Conservation (phyloP, 2,329 filamentous ascomycete species). For the Claviceps digitariae region DNA sequence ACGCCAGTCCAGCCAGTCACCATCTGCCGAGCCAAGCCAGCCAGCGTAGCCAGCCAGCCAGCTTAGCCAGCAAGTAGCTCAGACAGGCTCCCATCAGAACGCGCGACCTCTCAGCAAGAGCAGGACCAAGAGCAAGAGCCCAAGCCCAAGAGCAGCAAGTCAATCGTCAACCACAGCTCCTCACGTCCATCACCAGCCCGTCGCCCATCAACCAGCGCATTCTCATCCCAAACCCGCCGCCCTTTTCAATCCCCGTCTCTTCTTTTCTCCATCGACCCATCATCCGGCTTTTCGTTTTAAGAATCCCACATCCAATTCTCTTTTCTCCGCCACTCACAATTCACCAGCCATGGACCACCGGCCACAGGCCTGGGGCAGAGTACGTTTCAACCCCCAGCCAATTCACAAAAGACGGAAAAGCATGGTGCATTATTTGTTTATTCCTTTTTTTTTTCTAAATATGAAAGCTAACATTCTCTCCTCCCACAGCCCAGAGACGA, state of each 20-base stretch:
- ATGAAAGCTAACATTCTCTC: background rate
- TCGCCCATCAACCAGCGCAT: conserved; percentile 7
- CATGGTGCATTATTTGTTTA: too few relatives aligned
- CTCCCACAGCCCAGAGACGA: conserved; percentile 76
- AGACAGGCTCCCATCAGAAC: background rate
- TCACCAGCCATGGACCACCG: conserved; percentile 50
- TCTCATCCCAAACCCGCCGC: background rate
- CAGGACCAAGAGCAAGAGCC: too few relatives aligned
- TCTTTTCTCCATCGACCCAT: background rate
- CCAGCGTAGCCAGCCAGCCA: background rate
- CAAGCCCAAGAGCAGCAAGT: background rate
- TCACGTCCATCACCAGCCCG: conserved; percentile 6
- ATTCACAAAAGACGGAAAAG: conserved; percentile 6
- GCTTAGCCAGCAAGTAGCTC: background rate
- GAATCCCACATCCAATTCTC: background rate
- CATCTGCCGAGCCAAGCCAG: too few relatives aligned
- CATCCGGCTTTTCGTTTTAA: background rate
- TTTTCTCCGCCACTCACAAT: conserved; percentile 4
- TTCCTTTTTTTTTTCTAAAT: too few relatives aligned
- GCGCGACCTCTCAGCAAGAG: background rate
- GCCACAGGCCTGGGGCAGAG: conserved; percentile 60
- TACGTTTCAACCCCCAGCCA: conserved; percentile 27
- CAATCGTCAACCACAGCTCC: background rate
- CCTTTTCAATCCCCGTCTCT: background rate
- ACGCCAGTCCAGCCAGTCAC: too few relatives aligned